These are phyloP conservation scores for Sextonia rubra DNA, from an alignment of 164 flowering plant genomes.

Conservation along the genomic window DNA sequence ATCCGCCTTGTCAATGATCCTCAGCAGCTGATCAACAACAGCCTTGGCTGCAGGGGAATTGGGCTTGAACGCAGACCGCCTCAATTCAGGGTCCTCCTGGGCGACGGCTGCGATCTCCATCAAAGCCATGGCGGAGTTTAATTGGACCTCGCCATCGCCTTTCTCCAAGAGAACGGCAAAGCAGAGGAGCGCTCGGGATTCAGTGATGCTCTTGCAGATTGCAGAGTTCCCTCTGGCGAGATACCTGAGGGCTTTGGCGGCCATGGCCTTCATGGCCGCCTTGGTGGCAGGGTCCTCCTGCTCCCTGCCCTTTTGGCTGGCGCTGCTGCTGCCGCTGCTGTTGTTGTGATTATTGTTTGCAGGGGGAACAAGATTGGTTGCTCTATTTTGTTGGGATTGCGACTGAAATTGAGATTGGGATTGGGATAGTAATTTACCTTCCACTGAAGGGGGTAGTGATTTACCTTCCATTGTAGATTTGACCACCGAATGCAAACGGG, in stretches of 20 bases:
- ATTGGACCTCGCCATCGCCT: constrained; percentile 57
- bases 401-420: background rate
- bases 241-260: constrained; percentile 68
- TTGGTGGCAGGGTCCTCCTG: constrained; percentile 61
- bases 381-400: background rate
- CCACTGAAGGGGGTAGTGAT: too few relatives aligned
- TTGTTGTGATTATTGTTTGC: background rate
- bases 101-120: constrained; percentile 75
- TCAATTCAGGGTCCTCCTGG: constrained; percentile 47
- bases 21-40: constrained; percentile 65
- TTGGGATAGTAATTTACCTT: constrained; percentile 13
- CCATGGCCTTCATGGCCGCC: constrained; percentile 78
- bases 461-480: constrained; percentile 40
- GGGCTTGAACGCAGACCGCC: constrained; percentile 79
- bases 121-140: constrained; percentile 72
- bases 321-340: constrained; percentile 21
- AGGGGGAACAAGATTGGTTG: background rate
- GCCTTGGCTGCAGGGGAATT: constrained; percentile 82
- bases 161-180: constrained; percentile 73
- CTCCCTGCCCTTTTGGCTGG: constrained; percentile 63
- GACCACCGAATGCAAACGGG: constrained; percentile 55
- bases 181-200: constrained; percentile 72
- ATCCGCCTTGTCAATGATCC: constrained; percentile 43
- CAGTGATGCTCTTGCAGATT: constrained; percentile 67
- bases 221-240: constrained; percentile 47